Conservation (phyloP, 495 filamentous ascomycete species). For the Hypomontagnella monticulosa region DNA sequence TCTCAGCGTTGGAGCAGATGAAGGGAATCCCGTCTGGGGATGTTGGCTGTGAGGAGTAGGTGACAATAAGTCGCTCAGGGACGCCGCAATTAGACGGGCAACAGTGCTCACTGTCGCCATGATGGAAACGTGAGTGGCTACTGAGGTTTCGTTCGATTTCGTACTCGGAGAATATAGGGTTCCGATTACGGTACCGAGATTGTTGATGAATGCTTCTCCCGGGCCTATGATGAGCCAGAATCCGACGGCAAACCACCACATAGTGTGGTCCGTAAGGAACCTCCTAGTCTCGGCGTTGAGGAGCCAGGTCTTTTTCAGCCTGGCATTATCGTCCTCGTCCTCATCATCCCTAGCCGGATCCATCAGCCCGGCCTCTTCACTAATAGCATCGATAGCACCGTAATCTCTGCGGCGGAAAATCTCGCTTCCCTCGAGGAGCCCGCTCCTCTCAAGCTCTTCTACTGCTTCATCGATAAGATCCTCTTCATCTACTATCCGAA, state of each 20-base stretch:
- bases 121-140: constrained; percentile 91
- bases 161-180: constrained; percentile 74
- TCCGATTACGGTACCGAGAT: constrained; percentile 91
- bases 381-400: constrained; percentile 48
- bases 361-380: constrained; percentile 50
- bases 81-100: constrained; percentile 83
- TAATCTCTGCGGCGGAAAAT: constrained; percentile 51
- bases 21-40: constrained; percentile 50
- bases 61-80: constrained; percentile 86
- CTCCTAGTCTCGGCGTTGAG: constrained; percentile 85
- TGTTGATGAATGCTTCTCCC: constrained; percentile 97
- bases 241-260: constrained; percentile 92
- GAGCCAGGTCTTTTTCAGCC: constrained; percentile 81
- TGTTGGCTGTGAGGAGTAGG: constrained; percentile 63
- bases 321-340: constrained; percentile 69
- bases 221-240: constrained; percentile 96
- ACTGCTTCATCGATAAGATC: constrained; percentile 88
- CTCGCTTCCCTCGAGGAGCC: constrained; percentile 70
- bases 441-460: constrained; percentile 84
- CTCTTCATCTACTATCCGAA: constrained; percentile 69
- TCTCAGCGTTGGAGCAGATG: constrained; percentile 45
- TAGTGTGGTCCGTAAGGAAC: constrained; percentile 86
- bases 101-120: constrained; percentile 91
- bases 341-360: constrained; percentile 49
- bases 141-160: constrained; percentile 63